Base-by-base conservation (phyloP, 2,329 filamentous ascomycete genomes). In the Trichoderma sp. region DNA sequence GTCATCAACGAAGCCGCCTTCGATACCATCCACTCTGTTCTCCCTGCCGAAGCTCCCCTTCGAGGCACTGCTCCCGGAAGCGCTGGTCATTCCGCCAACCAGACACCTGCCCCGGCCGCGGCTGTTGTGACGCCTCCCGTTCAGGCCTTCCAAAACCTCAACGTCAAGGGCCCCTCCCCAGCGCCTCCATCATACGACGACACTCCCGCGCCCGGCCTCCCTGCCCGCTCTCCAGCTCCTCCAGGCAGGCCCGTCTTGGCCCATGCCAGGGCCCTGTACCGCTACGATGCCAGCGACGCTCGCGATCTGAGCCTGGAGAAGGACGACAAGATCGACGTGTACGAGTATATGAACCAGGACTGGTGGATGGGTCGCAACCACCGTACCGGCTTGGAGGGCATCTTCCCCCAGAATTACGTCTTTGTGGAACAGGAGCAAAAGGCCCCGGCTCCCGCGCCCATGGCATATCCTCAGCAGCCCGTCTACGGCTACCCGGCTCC, bases 331-430 rank as follows among this genome's bases (percentile, higher is more conserved):
- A 85, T 98, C 74, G 87, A 88, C 70, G 92, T 98, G 27, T 88
- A 89, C 73, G 93, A 97, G 81, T 94, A 97, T 83, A 96, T 97
- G 91, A 98, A 98, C 81, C 89, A 90, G 72, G 94, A 98, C 81
- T 98, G 95, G 95, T 97, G 94, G 93, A 91, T 93, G 85, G 95
- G 95, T 74, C 88, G 88, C 74, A 97, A 97, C 81, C 84, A 91
- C 76, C 89, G 93, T 65, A 97, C 94, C 10, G 91, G 91, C 68
- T 83, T 88, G 73, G 93, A 97, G 82, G 95, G 95, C 75, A 97
- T 98, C 79, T 98, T 98, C 86, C 95, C 95, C n/a, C 88, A 91
- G 74, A 93, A 88, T 79, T 98, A 98, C 78, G 94, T 97, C 72
- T 84, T 92, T 63, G 81, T 92, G 63, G 89, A 94, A 74, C 85